Conservation (phyloP, 306 rosid genomes). For the Vachellia collinsii region DNA sequence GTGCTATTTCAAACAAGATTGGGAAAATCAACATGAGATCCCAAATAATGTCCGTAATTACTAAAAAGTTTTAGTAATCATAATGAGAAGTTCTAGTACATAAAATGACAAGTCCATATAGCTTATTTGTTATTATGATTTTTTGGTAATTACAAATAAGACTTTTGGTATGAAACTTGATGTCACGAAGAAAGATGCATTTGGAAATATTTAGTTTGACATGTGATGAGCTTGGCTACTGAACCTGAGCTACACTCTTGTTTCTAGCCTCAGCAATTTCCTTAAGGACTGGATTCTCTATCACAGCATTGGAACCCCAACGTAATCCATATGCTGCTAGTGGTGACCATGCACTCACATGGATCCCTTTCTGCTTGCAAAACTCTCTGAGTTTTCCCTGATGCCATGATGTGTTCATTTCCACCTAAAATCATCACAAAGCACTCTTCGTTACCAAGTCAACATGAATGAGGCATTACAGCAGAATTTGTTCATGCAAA, state of each 20-base stretch:
- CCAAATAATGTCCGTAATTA: no score
- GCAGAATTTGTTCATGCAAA: neutral
- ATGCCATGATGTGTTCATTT: constrained; percentile 9
- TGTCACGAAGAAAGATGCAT: neutral
- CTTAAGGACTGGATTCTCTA: constrained; percentile 44
- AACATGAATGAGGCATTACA: neutral
- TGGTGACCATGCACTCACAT: constrained; percentile 60
- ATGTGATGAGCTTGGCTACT: neutral
- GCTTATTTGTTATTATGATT: no score
- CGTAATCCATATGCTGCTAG: constrained; percentile 34
- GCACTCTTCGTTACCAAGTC: neutral
- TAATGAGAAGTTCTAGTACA: no score
- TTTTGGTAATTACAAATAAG: neutral
- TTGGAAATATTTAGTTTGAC: neutral
- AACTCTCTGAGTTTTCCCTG: neutral
- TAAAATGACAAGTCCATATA: no score
- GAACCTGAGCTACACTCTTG: constrained; percentile 45
- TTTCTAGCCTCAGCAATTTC: constrained; percentile 44
- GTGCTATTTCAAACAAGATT: no score
- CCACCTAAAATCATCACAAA: constrained; percentile 4
- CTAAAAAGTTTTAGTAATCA: no score
- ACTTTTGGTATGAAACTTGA: neutral
- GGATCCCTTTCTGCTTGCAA: constrained; percentile 30
- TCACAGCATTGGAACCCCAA: constrained; percentile 38
- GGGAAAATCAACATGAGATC: no score